Evolutionary conservation across 2,329 filamentous ascomycete genomes (phyloP).

Genomic region (Trematosphaeria pertusa): DNA sequence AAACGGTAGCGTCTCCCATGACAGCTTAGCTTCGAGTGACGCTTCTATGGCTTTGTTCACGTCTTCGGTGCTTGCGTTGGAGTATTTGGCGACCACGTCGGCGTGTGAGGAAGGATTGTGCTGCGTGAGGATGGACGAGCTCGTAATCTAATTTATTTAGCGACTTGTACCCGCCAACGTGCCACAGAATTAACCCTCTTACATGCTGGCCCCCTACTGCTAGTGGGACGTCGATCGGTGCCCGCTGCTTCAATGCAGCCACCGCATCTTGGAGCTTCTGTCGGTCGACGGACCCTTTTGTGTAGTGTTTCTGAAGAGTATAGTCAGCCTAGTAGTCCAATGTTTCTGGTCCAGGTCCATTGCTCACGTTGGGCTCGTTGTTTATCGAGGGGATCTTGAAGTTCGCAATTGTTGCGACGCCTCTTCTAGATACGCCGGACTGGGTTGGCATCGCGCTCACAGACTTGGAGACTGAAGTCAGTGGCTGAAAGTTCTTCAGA

Average conservation of each 20-base stretch:
- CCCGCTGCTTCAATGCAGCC: conserved; percentile 70
- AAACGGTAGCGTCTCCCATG: conserved; percentile 88
- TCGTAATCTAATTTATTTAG: conserved; percentile 64
- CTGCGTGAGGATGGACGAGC: conserved; percentile 71
- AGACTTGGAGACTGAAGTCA: conserved; percentile 36
- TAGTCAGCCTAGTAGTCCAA: conserved; percentile 1
- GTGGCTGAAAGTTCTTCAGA: conserved; percentile 39
- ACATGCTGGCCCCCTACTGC: conserved; percentile 85
- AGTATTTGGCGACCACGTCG: conserved; percentile 80
- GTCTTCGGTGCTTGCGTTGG: conserved; percentile 77
- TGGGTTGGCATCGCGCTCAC: conserved; percentile 31
- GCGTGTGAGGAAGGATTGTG: conserved; percentile 83
- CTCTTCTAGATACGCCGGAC: conserved; percentile 36
- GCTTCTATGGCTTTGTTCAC: conserved; percentile 81
- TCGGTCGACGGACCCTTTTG: conserved; percentile 81
- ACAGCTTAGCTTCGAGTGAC: conserved; percentile 82
- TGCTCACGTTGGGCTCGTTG: conserved; percentile 93
- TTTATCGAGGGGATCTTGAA: conserved; percentile 87
- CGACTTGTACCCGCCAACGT: conserved; percentile 4
- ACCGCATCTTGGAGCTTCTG: conserved; percentile 78
- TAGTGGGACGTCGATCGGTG: conserved; percentile 79
- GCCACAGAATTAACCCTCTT: conserved; percentile 28
- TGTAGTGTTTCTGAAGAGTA: conserved; percentile 77
- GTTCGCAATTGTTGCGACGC: conserved; percentile 70
- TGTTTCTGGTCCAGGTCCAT: not conserved